A percentile compares a stretch with the other conserved stretches of the same genome.
Evolutionary conservation across 148 eudicot species (phyloP).

Genomic region (Pouteria glomerata): DNA sequence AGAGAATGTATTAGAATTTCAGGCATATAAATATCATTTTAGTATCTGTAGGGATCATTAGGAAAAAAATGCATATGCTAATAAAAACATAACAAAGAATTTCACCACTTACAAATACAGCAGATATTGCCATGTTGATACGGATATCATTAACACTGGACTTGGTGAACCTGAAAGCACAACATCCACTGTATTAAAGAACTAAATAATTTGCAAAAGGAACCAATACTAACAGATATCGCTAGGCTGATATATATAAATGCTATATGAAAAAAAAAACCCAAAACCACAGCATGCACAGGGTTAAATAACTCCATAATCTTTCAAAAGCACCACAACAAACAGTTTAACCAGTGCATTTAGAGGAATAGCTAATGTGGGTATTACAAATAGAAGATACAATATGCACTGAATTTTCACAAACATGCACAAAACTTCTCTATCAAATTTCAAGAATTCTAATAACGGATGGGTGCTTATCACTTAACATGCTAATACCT

Average conservation of each 20-base stretch:
- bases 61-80: not conserved
- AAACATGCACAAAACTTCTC: not conserved
- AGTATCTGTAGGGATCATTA: not conserved
- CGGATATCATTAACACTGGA: slow-evolving; percentile 68
- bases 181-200: slow-evolving; percentile 7
- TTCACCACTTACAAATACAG: slow-evolving; percentile 79
- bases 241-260: too few species aligned
- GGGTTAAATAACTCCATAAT: too few species aligned
- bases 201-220: not conserved
- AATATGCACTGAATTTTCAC: not conserved
- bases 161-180: slow-evolving; percentile 62
- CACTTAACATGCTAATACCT: not conserved
- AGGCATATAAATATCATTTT: too few species aligned
- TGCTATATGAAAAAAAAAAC: too few species aligned
- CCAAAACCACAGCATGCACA: too few species aligned
- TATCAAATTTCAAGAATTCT: not conserved
- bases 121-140: slow-evolving; percentile 85
- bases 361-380: too few species aligned
- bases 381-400: too few species aligned
- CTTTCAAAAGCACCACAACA: too few species aligned
- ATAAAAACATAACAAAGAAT: not conserved
- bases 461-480: not conserved
- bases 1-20: too few species aligned
- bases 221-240: not conserved
- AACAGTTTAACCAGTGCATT: too few species aligned